Evolutionary conservation across 371 early-diverging fungal genomes (phyloP).

Genomic region (Ordospora pajunii): DNA sequence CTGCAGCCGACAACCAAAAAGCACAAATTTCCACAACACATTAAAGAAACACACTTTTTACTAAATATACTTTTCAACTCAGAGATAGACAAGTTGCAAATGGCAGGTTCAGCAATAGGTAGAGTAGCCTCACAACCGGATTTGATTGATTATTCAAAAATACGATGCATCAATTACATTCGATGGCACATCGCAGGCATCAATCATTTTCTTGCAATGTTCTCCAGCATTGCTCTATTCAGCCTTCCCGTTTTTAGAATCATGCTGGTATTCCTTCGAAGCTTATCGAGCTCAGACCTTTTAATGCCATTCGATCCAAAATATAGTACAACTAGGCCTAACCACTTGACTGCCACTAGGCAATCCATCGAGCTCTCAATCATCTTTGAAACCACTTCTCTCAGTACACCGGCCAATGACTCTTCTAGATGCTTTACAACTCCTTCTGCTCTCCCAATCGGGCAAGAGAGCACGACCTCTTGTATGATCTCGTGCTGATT

Average conservation of each 20-base stretch:
- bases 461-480: background rate
- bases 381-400: background rate
- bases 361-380: background rate
- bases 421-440: slow-evolving; percentile 13
- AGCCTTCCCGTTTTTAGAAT: background rate
- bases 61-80: slow-evolving; percentile 2
- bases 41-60: background rate
- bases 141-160: too few relatives aligned
- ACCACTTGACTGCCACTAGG: background rate
- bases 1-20: slow-evolving; percentile 14
- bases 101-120: too few relatives aligned
- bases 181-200: too few relatives aligned
- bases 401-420: background rate
- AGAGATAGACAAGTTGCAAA: background rate
- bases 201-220: background rate
- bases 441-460: background rate
- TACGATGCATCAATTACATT: too few relatives aligned
- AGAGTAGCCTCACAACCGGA: too few relatives aligned
- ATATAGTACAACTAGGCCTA: background rate
- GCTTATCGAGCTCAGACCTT: background rate
- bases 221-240: background rate
- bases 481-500: slow-evolving; percentile 3
- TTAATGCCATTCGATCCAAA: background rate
- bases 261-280: background rate
- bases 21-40: slow-evolving; percentile 5